Evolutionary conservation across 305 asterid species (phyloP).

Genomic region (Rubia balearica): DNA sequence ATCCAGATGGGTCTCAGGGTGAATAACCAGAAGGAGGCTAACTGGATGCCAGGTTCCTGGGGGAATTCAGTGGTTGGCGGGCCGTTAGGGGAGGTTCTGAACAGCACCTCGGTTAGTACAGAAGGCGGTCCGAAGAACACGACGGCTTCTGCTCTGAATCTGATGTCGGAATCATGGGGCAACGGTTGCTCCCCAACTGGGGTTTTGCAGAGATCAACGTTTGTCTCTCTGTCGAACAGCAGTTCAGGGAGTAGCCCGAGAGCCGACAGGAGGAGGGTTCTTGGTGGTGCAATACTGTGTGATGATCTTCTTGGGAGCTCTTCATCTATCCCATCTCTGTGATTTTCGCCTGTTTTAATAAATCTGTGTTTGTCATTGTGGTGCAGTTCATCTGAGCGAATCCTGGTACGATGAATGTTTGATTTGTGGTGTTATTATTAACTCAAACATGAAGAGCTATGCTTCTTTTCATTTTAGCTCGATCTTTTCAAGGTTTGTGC

Average conservation of each 20-base stretch:
- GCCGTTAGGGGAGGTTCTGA: constrained; percentile 81
- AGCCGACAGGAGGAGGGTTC: constrained; percentile 21
- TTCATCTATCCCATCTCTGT: constrained; percentile 22
- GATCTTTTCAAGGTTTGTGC: background rate
- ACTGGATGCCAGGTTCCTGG: constrained; percentile 64
- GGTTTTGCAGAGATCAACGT: constrained; percentile 57
- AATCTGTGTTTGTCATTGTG: background rate
- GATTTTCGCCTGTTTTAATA: background rate
- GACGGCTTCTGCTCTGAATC: constrained; percentile 21
- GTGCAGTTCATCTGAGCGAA: background rate
- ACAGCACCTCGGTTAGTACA: constrained; percentile 24
- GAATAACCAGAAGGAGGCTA: constrained; percentile 40
- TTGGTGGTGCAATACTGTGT: constrained; percentile 17
- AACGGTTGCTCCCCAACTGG: constrained; percentile 63
- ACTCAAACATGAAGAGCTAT: background rate
- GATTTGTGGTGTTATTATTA: constrained; percentile 12
- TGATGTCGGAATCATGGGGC: constrained; percentile 28
- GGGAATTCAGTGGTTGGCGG: constrained; percentile 67
- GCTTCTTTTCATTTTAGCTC: background rate
- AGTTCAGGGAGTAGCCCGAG: constrained; percentile 35
- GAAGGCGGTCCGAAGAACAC: constrained; percentile 20
- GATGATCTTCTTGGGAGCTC: constrained; percentile 26
- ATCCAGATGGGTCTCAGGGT: constrained; percentile 55
- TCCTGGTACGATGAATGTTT: background rate
- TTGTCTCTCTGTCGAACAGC: constrained; percentile 38